These are phyloP conservation scores for Solanum virginianum DNA, from an alignment of 257 asterid genomes.

Conservation along the genomic window DNA sequence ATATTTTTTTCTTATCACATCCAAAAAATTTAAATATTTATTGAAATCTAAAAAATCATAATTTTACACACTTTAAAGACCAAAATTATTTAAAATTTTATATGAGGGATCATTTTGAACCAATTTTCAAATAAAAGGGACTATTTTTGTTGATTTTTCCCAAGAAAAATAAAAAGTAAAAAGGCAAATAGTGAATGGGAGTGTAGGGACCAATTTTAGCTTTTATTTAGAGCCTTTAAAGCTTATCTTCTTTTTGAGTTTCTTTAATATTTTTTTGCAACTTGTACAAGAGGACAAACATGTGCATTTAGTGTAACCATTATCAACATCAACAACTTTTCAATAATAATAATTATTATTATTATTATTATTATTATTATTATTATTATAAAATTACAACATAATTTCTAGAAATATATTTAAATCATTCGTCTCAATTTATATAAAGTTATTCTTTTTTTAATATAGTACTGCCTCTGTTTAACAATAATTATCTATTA, in stretches of 20 bases:
- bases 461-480: no score
- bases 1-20: no score
- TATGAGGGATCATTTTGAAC: neutral
- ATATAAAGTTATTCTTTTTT: neutral
- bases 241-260: neutral
- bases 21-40: no score
- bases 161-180: neutral
- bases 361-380: no score
- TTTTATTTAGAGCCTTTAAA: neutral
- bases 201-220: neutral
- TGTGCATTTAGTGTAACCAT: neutral
- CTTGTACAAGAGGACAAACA: neutral
- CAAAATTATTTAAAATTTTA: neutral
- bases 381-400: no score
- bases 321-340: neutral
- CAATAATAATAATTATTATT: no score
- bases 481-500: no score
- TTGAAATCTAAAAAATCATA: no score
- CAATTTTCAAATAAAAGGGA: neutral
- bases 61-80: no score
- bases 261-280: neutral
- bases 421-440: rapidly evolving
- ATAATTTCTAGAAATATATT: neutral
- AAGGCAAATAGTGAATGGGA: neutral
- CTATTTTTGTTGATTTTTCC: neutral